phyloP scores from a whole-genome alignment of 306 rosid species.

The Alnus glutinosa region DNA sequence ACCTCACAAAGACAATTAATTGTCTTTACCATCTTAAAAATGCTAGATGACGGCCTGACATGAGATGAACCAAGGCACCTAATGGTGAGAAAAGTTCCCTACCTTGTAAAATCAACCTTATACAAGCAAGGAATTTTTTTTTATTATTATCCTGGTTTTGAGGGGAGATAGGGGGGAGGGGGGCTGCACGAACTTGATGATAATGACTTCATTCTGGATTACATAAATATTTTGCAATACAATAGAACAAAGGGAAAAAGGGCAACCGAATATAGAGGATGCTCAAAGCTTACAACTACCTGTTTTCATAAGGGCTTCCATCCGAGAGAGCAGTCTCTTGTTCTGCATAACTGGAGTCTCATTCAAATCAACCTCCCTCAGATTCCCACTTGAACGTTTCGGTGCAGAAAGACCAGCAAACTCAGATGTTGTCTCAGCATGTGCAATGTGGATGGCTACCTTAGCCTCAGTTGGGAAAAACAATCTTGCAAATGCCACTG shows the following conservation, averaged over 20 bases:
- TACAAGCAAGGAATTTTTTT: background rate
- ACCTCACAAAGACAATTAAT: background rate
- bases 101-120: background rate
- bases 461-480: conserved; percentile 85
- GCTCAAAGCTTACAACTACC: conserved; percentile 42
- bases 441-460: conserved; percentile 78
- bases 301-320: conserved; percentile 73
- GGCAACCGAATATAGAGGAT: background rate
- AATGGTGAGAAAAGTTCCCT: background rate
- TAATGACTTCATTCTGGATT: background rate
- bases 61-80: conserved; percentile 2
- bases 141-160: no score
- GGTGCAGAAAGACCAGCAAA: conserved; percentile 28
- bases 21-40: background rate
- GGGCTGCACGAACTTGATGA: background rate
- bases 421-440: conserved; percentile 46
- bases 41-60: background rate
- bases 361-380: conserved; percentile 76
- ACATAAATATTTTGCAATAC: background rate
- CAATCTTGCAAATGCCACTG: conserved; percentile 78
- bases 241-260: background rate
- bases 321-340: conserved; percentile 59
- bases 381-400: conserved; percentile 52
- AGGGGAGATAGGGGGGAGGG: background rate
- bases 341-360: conserved; percentile 64